These are phyloP conservation scores for Leptographium procerum DNA, from an alignment of 2,329 filamentous ascomycete genomes.

Conservation along the genomic window DNA sequence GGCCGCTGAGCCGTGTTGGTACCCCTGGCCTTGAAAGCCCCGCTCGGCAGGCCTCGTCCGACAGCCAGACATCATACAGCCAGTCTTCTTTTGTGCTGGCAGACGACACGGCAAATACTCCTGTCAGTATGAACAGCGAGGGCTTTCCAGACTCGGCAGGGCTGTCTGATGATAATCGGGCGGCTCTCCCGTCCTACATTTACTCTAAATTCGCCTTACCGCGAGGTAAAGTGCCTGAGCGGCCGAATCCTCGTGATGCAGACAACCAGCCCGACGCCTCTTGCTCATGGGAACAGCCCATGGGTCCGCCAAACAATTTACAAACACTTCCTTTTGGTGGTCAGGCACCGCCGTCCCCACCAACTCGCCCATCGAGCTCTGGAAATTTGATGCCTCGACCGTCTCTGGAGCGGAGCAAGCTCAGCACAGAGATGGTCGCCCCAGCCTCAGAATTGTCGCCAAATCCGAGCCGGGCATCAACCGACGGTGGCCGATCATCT, in stretches of 20 bases:
- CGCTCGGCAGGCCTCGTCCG: slow-evolving; percentile 51
- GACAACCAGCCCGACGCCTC: slow-evolving; percentile 40
- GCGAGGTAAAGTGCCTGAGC: slow-evolving; percentile 66
- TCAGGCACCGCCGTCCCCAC: slow-evolving; percentile 49
- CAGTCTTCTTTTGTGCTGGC: slow-evolving; percentile 51
- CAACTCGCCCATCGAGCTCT: slow-evolving; percentile 48
- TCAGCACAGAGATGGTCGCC: slow-evolving; percentile 34
- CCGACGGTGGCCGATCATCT: slow-evolving; percentile 30
- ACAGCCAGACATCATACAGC: slow-evolving; percentile 48
- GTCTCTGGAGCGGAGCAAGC: slow-evolving; percentile 38
- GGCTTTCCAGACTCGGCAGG: slow-evolving; percentile 43
- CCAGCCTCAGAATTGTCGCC: slow-evolving; percentile 31
- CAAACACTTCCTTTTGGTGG: slow-evolving; percentile 30
- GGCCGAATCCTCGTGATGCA: slow-evolving; percentile 45
- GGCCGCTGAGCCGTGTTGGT: slow-evolving; percentile 68
- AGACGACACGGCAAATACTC: slow-evolving; percentile 56
- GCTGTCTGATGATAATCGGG: slow-evolving; percentile 28
- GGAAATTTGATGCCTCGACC: slow-evolving; percentile 32
- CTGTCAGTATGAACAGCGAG: slow-evolving; percentile 62
- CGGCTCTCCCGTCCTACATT: slow-evolving; percentile 59
- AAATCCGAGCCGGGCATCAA: slow-evolving; percentile 32
- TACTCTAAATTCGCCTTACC: slow-evolving; percentile 80
- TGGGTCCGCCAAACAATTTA: slow-evolving; percentile 27
- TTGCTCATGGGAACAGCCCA: slow-evolving; percentile 53
- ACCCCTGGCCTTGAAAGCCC: slow-evolving; percentile 48